These are phyloP conservation scores for Prunus fruticosa DNA, from an alignment of 306 rosid species.

Conservation along the genomic window DNA sequence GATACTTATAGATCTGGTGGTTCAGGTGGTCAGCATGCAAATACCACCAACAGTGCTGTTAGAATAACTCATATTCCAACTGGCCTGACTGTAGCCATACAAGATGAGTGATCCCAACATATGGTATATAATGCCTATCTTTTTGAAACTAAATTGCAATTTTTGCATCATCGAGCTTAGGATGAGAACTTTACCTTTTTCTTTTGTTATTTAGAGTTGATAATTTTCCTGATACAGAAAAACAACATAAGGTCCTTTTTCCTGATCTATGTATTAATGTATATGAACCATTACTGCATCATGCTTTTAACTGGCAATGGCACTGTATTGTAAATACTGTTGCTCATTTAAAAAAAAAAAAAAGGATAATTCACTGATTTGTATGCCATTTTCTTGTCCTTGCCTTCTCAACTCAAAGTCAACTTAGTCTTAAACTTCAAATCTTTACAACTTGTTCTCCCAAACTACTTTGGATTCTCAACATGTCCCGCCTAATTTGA, in stretches of 20 bases:
- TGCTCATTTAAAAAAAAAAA: not conserved
- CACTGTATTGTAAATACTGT: not conserved
- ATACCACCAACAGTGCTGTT: conserved; percentile 93
- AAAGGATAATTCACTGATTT: too few species aligned
- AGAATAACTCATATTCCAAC: conserved; percentile 82
- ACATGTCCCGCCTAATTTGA: not conserved
- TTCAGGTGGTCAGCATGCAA: conserved; percentile 94
- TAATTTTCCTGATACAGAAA: not conserved
- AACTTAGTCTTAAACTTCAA: too few species aligned
- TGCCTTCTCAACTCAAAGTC: too few species aligned
- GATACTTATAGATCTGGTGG: conserved; percentile 93
- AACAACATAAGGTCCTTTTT: not conserved
- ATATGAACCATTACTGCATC: not conserved
- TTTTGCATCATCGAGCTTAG: conserved; percentile 8
- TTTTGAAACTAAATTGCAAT: not conserved
- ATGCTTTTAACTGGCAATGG: not conserved
- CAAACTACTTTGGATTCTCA: too few species aligned
- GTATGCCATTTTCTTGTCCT: too few species aligned
- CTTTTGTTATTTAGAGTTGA: not conserved
- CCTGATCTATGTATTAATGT: not conserved
- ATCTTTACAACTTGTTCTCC: too few species aligned
- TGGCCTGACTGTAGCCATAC: conserved; percentile 76
- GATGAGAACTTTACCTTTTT: conserved; percentile 1
- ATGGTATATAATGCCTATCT: conserved; percentile 38
- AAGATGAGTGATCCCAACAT: conserved; percentile 94